A percentile compares a stretch with the other conserved stretches of the same genome.
These are phyloP conservation scores for Vinca minor DNA, from an alignment of 257 asterid genomes.

Conservation along the genomic window DNA sequence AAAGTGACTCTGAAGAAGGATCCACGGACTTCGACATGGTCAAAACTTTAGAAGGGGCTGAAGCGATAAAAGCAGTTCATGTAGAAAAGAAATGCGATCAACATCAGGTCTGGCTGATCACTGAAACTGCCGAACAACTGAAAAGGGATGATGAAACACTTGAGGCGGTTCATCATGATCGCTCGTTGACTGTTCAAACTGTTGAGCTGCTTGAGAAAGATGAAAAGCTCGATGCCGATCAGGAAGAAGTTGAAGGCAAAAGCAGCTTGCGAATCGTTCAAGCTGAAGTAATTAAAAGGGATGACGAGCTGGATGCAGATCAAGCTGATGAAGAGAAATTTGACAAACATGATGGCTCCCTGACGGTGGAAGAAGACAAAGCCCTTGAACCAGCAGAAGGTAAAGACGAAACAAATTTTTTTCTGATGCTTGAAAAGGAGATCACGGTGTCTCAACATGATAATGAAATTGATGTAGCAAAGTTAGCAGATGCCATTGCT, in stretches of 20 bases:
- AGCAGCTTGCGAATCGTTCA: neutral
- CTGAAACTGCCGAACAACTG: neutral
- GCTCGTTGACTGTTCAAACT: neutral
- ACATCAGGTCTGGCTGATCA: neutral
- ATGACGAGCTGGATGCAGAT: slow-evolving; percentile 11
- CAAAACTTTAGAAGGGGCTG: neutral
- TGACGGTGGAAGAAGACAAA: neutral
- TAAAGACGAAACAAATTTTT: slow-evolving; percentile 5
- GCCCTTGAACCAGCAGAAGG: slow-evolving; percentile 3
- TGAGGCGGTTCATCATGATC: neutral
- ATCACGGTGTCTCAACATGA: slow-evolving; percentile 5
- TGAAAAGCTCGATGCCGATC: neutral
- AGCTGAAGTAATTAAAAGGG: slow-evolving; percentile 14
- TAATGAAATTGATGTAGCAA: slow-evolving; percentile 5
- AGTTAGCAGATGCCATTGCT: neutral
- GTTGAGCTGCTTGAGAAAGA: neutral
- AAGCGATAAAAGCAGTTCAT: neutral
- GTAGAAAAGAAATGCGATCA: neutral
- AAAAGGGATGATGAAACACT: neutral
- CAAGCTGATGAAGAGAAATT: neutral
- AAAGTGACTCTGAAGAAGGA: neutral
- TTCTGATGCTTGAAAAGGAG: slow-evolving; percentile 12
- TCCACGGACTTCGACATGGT: neutral
- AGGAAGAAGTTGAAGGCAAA: neutral
- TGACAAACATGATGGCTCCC: neutral